phyloP scores from a whole-genome alignment of 2,329 filamentous ascomycete genomes.

The Aspergillus novofumigatus region DNA sequence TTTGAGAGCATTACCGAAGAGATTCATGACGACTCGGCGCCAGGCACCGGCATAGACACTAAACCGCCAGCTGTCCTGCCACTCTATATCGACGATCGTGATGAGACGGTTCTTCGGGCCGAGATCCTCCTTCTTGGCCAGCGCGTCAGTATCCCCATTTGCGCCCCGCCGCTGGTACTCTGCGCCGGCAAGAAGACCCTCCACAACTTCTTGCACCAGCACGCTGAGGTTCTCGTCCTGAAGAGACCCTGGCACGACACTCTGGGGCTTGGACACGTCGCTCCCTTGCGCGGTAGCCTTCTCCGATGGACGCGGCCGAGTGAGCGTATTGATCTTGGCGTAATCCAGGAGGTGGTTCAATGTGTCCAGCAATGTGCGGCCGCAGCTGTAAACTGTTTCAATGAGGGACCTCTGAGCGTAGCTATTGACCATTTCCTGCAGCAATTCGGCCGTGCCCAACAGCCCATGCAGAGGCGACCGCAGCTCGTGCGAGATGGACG shows the following conservation, averaged over 20 bases:
- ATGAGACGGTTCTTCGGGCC: not conserved
- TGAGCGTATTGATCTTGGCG: constrained; percentile 18
- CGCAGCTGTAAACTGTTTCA: constrained; percentile 33
- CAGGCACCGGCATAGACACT: constrained; percentile 5
- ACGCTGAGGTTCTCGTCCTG: constrained; percentile 1
- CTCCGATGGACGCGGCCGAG: not conserved
- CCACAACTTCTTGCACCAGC: constrained; percentile 1
- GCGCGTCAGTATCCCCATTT: not conserved
- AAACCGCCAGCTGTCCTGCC: constrained; percentile 3
- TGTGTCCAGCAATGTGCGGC: constrained; percentile 37
- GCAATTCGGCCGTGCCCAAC: constrained; percentile 21
- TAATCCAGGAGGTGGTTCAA: constrained; percentile 31
- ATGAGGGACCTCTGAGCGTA: constrained; percentile 21
- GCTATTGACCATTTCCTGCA: constrained; percentile 19
- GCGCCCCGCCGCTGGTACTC: constrained; percentile 2
- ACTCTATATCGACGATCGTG: constrained; percentile 5
- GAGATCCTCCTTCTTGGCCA: not conserved
- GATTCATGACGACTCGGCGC: constrained; percentile 9
- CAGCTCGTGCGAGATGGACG: constrained; percentile 29
- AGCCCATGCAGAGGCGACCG: constrained; percentile 31
- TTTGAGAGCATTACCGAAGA: constrained; percentile 10
- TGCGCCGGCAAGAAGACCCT: constrained; percentile 2
- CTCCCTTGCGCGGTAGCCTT: not conserved
- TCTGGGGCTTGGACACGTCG: not conserved
- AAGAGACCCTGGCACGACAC: not conserved